Percentiles rank a stretch among this genome's conserved stretches.
Evolutionary conservation across 768 basidiomycete genomes (phyloP).

Genomic region (Hericium alpestre): DNA sequence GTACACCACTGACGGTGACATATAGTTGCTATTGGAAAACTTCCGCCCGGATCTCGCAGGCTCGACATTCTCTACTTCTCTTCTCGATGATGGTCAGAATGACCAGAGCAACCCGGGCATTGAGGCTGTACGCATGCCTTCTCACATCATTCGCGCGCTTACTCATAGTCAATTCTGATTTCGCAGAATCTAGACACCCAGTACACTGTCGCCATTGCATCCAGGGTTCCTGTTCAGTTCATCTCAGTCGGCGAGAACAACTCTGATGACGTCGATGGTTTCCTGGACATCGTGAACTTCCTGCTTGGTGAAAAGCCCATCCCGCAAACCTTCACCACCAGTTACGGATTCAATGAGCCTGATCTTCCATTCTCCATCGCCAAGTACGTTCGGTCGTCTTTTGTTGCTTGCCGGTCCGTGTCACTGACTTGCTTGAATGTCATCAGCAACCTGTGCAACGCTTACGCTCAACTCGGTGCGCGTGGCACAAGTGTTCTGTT

Average conservation of each 20-base stretch:
- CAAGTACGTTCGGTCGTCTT: not conserved
- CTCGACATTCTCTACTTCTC: constrained; percentile 6
- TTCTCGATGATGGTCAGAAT: constrained; percentile 11
- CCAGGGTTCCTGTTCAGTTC: constrained; percentile 15
- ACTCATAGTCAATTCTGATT: not conserved
- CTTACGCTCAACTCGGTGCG: constrained; percentile 17
- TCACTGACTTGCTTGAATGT: constrained; percentile 20
- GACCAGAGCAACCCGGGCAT: constrained; percentile 8
- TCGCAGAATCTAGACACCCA: constrained; percentile 25
- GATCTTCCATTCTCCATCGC: not conserved
- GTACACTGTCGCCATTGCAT: constrained; percentile 24
- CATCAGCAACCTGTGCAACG: too few relatives aligned
- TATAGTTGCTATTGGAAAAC: too few relatives aligned
- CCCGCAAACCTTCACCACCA: constrained; percentile 13
- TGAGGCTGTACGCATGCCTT: constrained; percentile 7
- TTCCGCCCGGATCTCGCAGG: too few relatives aligned
- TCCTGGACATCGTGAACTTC: not conserved
- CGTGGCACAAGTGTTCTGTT: constrained; percentile 26
- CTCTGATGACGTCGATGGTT: constrained; percentile 6
- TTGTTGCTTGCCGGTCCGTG: constrained; percentile 17
- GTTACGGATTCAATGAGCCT: constrained; percentile 11
- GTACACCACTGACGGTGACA: too few relatives aligned
- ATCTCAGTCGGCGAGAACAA: constrained; percentile 15
- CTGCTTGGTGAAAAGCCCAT: constrained; percentile 2
- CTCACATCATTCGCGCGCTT: not conserved